Evolutionary conservation across 176 grass and related monocot species (phyloP), one percentile per base, ranked within the genome.

Genomic region (Eragrostis curvula): DNA sequence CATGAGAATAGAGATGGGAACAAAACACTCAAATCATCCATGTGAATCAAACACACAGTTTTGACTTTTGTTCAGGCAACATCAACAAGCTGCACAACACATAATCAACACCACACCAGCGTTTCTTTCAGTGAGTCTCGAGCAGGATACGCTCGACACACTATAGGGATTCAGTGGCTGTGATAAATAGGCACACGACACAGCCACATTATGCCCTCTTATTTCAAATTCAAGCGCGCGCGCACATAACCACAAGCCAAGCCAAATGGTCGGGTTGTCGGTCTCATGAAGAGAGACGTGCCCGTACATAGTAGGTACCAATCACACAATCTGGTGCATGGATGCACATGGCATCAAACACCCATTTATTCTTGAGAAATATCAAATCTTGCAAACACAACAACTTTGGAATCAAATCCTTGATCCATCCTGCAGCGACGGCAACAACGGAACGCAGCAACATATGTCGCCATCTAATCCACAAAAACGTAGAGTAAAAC

Each of bases 361-460:
- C 65, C 8, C 70, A 58, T 70, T 70, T 70, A 59, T 69, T 80
- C 32, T 44, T 56, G 9, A 56, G 17, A 27, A 36, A 57, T 52
- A 52, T 18, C 12, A 15, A 24, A 3, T 17, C n/a, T 28, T 20
- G 15, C 12, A 66, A 57, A 42, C 17, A 29, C 29, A 21, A 15
- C 14, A 18, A 62, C 16, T 9, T 48, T 9, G 27, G 5, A 65
- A 65, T 45, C 43, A 23, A 66, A 39, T n/a, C 6, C 28, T 79
- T 30, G 15, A 3, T 46, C 57, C 24, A 45, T 46, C 45, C 45
- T 28, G 57, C 41, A 60, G 40, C 55, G 59, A 42, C 8, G 15
- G 2, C 8, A 29, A 0, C 23, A 28, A 0, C 8, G 43, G 74
- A 16, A 43, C 9, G 12, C 1, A 0, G 32, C 8, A 14, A 78